These are phyloP conservation scores for Colletotrichum agaves DNA, from an alignment of 2,329 filamentous ascomycete genomes.

Conservation along the genomic window DNA sequence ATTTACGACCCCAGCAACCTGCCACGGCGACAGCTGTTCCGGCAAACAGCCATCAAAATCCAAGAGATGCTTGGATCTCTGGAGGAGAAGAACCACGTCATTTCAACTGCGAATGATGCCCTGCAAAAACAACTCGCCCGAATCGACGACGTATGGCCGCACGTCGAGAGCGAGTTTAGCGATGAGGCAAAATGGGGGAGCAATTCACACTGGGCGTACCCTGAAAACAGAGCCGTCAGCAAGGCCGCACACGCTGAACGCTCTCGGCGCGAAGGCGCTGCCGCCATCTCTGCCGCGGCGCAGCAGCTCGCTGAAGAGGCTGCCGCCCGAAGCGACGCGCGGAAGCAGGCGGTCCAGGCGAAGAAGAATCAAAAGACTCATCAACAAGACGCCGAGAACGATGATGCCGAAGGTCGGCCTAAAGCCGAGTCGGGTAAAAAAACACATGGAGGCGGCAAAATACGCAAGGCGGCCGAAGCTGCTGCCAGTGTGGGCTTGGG, in stretches of 20 bases:
- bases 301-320: conserved; percentile 85
- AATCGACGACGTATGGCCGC: conserved; percentile 87
- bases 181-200: conserved; percentile 95
- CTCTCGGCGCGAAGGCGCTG: conserved; percentile 80
- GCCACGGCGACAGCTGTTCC: conserved; percentile 78
- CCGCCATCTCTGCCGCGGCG: conserved; percentile 80
- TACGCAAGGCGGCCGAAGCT: conserved; percentile 69
- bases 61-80: conserved; percentile 88
- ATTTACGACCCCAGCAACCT: conserved; percentile 68
- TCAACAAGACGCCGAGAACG: conserved; percentile 81
- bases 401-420: conserved; percentile 69
- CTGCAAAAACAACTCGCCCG: conserved; percentile 86
- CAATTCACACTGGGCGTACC: conserved; percentile 94
- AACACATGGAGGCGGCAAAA: conserved; percentile 66
- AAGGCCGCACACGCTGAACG: conserved; percentile 76
- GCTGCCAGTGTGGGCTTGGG: conserved; percentile 69
- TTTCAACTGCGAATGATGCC: conserved; percentile 90
- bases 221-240: conserved; percentile 75
- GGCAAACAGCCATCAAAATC: conserved; percentile 80
- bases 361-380: conserved; percentile 78
- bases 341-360: conserved; percentile 83
- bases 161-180: conserved; percentile 89
- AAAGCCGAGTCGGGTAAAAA: conserved; percentile 70
- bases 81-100: conserved; percentile 98
- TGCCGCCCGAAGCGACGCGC: conserved; percentile 83